Conservation (phyloP, 768 basidiomycete species). For the Boletus subparvulus region DNA sequence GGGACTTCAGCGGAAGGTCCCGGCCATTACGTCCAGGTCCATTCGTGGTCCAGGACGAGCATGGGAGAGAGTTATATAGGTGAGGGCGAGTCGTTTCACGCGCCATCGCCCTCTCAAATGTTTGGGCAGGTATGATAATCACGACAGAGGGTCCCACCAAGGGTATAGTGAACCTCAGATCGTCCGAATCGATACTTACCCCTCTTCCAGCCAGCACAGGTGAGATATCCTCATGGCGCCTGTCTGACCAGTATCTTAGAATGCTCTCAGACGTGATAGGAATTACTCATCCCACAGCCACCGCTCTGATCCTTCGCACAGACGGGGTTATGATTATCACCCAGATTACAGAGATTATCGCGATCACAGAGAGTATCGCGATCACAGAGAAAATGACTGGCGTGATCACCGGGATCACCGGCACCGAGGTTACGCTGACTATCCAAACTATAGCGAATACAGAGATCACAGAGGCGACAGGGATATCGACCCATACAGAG, state of each 20-base stretch:
- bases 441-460: slow-evolving; percentile 16
- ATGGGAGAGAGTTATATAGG: slow-evolving; percentile 60
- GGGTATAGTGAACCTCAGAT: slow-evolving; percentile 29
- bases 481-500: slow-evolving; percentile 1
- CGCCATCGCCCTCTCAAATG: neutral
- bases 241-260: slow-evolving; percentile 8
- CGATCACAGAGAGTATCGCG: slow-evolving; percentile 22
- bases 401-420: slow-evolving; percentile 22
- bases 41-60: slow-evolving; percentile 58
- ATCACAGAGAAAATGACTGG: slow-evolving; percentile 20
- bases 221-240: slow-evolving; percentile 8
- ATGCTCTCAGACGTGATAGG: slow-evolving; percentile 22
- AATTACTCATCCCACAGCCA: slow-evolving; percentile 23
- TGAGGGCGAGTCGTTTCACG: slow-evolving; percentile 19
- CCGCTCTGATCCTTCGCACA: slow-evolving; percentile 26
- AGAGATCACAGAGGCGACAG: slow-evolving; percentile 5
- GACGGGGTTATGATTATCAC: slow-evolving; percentile 21
- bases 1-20: slow-evolving; percentile 43
- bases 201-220: slow-evolving; percentile 17
- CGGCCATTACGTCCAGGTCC: slow-evolving; percentile 37
- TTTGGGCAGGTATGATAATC: slow-evolving; percentile 26
- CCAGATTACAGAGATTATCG: slow-evolving; percentile 22
- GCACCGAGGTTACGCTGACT: slow-evolving; percentile 18
- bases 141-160: slow-evolving; percentile 21
- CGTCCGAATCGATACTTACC: slow-evolving; percentile 23